These are phyloP conservation scores for Cladosporium sp. DNA, from an alignment of 2,329 filamentous ascomycete species.

Conservation along the genomic window DNA sequence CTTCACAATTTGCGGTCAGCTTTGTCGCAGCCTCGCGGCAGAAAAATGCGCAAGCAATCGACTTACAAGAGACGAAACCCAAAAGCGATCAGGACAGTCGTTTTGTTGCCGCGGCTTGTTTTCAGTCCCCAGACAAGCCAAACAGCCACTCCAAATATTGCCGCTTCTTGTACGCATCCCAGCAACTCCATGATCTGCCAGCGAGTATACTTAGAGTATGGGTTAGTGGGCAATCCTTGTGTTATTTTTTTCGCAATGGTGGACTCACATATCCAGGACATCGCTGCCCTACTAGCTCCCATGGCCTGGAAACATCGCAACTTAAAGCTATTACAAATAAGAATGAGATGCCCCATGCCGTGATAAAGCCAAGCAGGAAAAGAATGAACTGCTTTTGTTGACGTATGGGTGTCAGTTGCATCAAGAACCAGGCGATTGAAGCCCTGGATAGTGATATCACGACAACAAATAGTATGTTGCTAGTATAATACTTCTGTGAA, in stretches of 20 bases:
- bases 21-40: neutral
- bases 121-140: slow-evolving; percentile 21
- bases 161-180: slow-evolving; percentile 1
- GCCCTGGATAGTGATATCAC: slow-evolving; percentile 20
- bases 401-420: slow-evolving; percentile 20
- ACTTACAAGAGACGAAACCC: slow-evolving; percentile 17
- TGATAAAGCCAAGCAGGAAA: neutral
- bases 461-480: slow-evolving; percentile 20
- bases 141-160: neutral
- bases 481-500: slow-evolving; percentile 19
- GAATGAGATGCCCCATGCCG: neutral
- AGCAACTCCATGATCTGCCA: neutral
- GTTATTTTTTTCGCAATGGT: too few species aligned
- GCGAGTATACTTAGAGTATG: neutral
- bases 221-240: neutral
- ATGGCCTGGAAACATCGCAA: neutral
- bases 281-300: neutral
- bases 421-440: slow-evolving; percentile 19
- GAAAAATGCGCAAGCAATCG: neutral
- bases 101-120: slow-evolving; percentile 7
- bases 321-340: neutral
- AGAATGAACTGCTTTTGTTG: slow-evolving; percentile 13
- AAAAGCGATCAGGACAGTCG: slow-evolving; percentile 19
- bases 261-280: neutral
- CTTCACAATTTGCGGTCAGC: neutral